phyloP scores from a whole-genome alignment of 129 eudicot species.

The Solidago caesia region DNA sequence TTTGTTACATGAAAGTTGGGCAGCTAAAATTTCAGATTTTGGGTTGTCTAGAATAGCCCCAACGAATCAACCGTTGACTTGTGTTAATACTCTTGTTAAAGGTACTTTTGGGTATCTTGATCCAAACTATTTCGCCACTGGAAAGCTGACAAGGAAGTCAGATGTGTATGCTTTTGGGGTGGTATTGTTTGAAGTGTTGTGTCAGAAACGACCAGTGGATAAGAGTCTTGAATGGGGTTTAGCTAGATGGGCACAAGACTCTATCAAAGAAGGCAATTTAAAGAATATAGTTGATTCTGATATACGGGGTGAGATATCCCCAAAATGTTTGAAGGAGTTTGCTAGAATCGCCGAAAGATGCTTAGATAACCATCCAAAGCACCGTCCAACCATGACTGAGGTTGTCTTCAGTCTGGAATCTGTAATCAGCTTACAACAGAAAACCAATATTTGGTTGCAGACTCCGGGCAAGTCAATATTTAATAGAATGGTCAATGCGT shows the following conservation, averaged over 20 bases:
- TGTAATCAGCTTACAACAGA: neutral
- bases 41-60: constrained; percentile 9
- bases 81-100: constrained; percentile 18
- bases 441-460: neutral
- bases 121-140: constrained; percentile 16
- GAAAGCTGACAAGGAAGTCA: constrained; percentile 19
- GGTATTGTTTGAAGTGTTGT: constrained; percentile 15
- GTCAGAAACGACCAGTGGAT: constrained; percentile 1
- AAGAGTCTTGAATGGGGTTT: constrained; percentile 15
- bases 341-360: neutral
- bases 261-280: constrained; percentile 1
- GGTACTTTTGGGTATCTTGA: constrained; percentile 20
- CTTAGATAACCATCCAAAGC: constrained; percentile 1
- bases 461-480: neutral
- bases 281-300: constrained; percentile 1
- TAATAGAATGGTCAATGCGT: constrained; percentile 2
- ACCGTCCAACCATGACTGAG: neutral
- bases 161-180: constrained; percentile 27
- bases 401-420: neutral
- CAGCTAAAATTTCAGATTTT: constrained; percentile 1
- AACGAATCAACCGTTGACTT: constrained; percentile 8
- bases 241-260: constrained; percentile 14
- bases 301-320: neutral
- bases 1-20: constrained; percentile 16
- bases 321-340: constrained; percentile 11